Conservation (phyloP, 73 alveolate genomes). For the Durusdinium trenchii region DNA sequence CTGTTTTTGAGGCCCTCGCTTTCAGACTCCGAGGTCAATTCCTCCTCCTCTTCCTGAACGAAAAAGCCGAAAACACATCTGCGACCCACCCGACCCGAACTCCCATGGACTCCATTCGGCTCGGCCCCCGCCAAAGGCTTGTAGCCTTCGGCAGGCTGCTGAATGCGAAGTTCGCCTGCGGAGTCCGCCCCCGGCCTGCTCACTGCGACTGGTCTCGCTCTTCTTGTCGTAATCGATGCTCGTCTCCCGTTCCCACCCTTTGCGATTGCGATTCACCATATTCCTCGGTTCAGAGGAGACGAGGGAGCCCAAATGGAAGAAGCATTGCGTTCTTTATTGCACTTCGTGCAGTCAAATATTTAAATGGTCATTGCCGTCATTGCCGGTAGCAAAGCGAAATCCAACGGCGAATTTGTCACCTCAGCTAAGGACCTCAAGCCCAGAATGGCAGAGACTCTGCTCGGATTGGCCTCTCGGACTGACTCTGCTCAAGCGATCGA, state of each 20-base stretch:
- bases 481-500: too few relatives aligned
- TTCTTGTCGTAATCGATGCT: slow-evolving; percentile 69
- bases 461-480: slow-evolving; percentile 33
- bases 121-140: background rate
- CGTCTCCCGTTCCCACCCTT: slow-evolving; percentile 50
- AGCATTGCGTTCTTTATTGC: too few relatives aligned
- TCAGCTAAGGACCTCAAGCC: slow-evolving; percentile 45
- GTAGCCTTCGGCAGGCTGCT: background rate
- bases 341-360: background rate
- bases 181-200: background rate
- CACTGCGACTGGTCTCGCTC: slow-evolving; percentile 82
- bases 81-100: slow-evolving; percentile 2
- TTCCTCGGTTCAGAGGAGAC: slow-evolving; percentile 49
- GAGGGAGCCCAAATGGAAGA: background rate
- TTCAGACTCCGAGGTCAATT: background rate
- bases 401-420: background rate
- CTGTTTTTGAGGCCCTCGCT: background rate
- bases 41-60: slow-evolving; percentile 39
- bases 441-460: slow-evolving; percentile 75
- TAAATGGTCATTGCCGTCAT: background rate
- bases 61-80: too few relatives aligned
- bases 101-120: background rate
- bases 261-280: slow-evolving; percentile 55
- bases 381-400: background rate
- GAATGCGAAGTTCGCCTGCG: background rate